A percentile compares a stretch with the other conserved stretches of the same genome.
Evolutionary conservation across 768 basidiomycete species (phyloP).

Genomic region (Kwoniella sp.): DNA sequence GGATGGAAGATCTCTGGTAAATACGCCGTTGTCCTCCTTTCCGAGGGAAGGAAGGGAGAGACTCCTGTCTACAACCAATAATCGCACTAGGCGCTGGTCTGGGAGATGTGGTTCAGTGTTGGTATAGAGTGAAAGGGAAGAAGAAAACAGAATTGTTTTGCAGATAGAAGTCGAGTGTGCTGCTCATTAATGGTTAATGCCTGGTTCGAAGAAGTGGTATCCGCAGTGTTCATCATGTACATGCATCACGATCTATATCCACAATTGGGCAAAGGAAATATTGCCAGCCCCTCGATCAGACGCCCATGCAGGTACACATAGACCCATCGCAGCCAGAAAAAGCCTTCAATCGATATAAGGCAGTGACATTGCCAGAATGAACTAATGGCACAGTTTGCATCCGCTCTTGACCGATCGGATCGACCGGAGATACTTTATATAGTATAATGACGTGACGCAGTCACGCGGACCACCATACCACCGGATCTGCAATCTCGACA

Average conservation of each 20-base stretch:
- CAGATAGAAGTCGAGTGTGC: not conserved
- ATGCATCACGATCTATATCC: not conserved
- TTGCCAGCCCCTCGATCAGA: no score
- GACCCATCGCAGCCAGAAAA: no score
- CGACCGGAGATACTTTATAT: no score
- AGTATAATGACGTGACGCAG: no score
- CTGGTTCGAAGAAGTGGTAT: not conserved
- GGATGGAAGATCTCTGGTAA: slow-evolving; percentile 98
- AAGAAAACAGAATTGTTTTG: not conserved
- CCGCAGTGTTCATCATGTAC: not conserved
- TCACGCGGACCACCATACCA: no score
- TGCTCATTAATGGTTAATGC: not conserved
- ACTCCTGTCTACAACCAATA: slow-evolving; percentile 60
- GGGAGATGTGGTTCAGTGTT: not conserved
- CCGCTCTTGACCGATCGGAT: no score
- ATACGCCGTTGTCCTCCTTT: slow-evolving; percentile 87
- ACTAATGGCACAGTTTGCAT: no score
- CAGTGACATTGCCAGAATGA: no score
- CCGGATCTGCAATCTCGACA: no score
- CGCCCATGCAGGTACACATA: no score
- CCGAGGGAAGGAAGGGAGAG: slow-evolving; percentile 85
- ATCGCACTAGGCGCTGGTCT: not conserved
- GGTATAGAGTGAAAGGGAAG: not conserved
- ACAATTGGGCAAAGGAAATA: not conserved
- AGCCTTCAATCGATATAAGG: no score